Conservation (phyloP, 2,329 filamentous ascomycete genomes). For the Exophiala viscosa region DNA sequence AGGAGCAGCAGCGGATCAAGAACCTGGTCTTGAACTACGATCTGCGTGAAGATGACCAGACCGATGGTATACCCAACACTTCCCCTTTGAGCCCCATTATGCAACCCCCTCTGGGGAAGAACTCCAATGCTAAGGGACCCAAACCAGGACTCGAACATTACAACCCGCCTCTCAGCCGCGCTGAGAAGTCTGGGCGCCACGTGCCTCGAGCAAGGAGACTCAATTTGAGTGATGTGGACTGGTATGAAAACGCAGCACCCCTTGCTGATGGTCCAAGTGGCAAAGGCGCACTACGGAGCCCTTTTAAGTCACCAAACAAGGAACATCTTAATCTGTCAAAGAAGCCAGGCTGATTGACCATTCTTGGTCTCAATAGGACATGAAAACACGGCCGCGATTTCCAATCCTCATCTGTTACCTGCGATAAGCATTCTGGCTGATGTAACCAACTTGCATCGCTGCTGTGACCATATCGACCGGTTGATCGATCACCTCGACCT, state of each 20-base stretch:
- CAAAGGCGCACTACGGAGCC: conserved; percentile 8
- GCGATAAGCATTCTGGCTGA: no score
- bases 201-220: conserved; percentile 84
- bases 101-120: conserved; percentile 27
- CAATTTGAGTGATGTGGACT: conserved; percentile 95
- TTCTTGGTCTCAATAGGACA: conserved; percentile 15
- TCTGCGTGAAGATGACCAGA: conserved; percentile 75
- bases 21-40: conserved; percentile 96
- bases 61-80: conserved; percentile 62
- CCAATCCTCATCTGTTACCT: background rate
- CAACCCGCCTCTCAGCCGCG: conserved; percentile 34
- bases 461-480: no score
- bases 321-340: conserved; percentile 10
- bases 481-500: no score
- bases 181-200: conserved; percentile 60
- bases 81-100: conserved; percentile 41
- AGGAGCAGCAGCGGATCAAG: conserved; percentile 98
- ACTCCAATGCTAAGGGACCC: conserved; percentile 35
- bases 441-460: no score
- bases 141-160: conserved; percentile 42
- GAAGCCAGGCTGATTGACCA: conserved; percentile 30
- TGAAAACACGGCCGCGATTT: conserved; percentile 3
- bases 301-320: conserved; percentile 7
- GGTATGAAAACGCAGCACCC: conserved; percentile 58
- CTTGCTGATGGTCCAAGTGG: conserved; percentile 1